Base-by-base conservation (phyloP, 2,329 filamentous ascomycete species). In the Corinectria fuckeliana region DNA sequence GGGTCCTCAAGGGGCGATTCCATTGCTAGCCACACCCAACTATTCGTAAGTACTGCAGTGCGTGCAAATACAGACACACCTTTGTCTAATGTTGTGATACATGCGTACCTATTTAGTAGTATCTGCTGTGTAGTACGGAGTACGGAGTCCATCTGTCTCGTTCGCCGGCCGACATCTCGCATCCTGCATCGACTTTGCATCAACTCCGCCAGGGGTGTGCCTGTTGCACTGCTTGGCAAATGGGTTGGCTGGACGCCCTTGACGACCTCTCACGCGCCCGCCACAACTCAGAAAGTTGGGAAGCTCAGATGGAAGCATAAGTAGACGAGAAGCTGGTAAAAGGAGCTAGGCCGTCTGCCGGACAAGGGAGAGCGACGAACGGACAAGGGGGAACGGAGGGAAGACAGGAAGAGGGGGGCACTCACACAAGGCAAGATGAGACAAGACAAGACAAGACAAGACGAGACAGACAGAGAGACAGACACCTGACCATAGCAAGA, bases 361-460 rank as follows among this genome's bases (percentile, higher is more conserved):
- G 48, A 44, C 47, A 38, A 57, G 54, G 55, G 55, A 51, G 48
- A 51, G 55, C 48, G 41, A 57, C 38, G 55, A 50, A 56, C 49
- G 36, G 42, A 53, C 56, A 53, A 49, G 56, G 50, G 56, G 44
- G 8, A n/a, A 11, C 16, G 21, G 20, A 34, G 49, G 49, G 42
- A 28, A 45, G 42, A 18, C 42, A 28, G 20, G 23, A 25, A 28
- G 23, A 28, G 23, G 16, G 42, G 32, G n/a, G n/a, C 32, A n/a
- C n/a, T n/a, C n/a, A n/a, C n/a, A 20, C 34, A 39, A 18, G 42
- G 18, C 16, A 25, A 50, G 34, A n/a, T n/a, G 45, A 50, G 38
- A 48, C 45, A 44, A 32, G 14, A 8, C 16, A 18, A 14, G 50
- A 34, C 56, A 21, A 58, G 56, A 53, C 56, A 58, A 52, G 54